Conservation (phyloP, 2,329 filamentous ascomycete genomes). For the Helminthosporium solani region DNA sequence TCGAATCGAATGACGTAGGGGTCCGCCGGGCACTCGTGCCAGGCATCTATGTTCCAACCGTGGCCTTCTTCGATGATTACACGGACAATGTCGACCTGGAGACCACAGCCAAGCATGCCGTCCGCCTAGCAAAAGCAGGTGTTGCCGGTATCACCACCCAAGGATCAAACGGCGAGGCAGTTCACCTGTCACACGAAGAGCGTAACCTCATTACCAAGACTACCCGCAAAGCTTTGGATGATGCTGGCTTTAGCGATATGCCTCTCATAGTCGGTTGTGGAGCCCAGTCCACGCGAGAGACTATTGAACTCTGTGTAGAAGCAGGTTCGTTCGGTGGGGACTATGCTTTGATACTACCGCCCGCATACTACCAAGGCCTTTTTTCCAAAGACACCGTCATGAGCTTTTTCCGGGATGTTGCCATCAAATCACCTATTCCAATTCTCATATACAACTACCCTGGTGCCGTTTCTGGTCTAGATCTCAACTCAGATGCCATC, state of each 20-base stretch:
- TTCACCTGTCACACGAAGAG: slow-evolving; percentile 72
- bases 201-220: slow-evolving; percentile 67
- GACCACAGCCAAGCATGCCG: slow-evolving; percentile 51
- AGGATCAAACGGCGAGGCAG: slow-evolving; percentile 80
- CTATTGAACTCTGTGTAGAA: slow-evolving; percentile 67
- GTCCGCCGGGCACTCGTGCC: slow-evolving; percentile 40
- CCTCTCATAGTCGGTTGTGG: slow-evolving; percentile 77
- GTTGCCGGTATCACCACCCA: slow-evolving; percentile 74
- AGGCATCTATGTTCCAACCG: slow-evolving; percentile 48
- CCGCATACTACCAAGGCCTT: slow-evolving; percentile 71
- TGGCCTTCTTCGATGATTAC: slow-evolving; percentile 46
- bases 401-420: slow-evolving; percentile 66
- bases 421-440: slow-evolving; percentile 62
- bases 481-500: slow-evolving; percentile 64
- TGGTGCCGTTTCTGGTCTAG: slow-evolving; percentile 62
- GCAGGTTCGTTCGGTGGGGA: slow-evolving; percentile 70
- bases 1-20: slow-evolving; percentile 37
- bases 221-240: slow-evolving; percentile 68
- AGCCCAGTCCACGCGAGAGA: slow-evolving; percentile 71
- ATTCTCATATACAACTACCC: slow-evolving; percentile 71
- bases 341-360: slow-evolving; percentile 73
- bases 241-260: slow-evolving; percentile 63
- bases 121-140: slow-evolving; percentile 70
- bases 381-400: slow-evolving; percentile 62
- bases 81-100: slow-evolving; percentile 46